Evolutionary conservation across 2,329 filamentous ascomycete genomes (phyloP).

Genomic region (Penicillium sp.): DNA sequence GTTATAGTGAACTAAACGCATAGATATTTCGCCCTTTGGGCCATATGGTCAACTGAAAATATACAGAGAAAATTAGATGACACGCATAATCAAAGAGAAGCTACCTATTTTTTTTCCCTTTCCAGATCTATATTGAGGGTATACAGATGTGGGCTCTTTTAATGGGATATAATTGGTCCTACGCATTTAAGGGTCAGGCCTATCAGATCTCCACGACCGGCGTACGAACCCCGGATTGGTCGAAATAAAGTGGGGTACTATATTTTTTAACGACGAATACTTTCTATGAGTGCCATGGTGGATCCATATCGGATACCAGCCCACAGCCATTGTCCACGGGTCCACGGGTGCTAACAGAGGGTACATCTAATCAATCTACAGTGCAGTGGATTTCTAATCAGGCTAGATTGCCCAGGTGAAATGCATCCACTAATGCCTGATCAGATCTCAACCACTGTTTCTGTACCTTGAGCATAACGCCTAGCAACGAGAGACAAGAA

Average conservation of each 20-base stretch:
- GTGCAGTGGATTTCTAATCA: neutral
- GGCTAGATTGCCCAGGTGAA: neutral
- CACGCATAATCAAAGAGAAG: conserved; percentile 80
- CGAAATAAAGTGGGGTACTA: neutral
- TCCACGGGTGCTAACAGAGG: neutral
- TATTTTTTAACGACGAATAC: neutral
- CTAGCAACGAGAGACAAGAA: no score
- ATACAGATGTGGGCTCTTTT: neutral
- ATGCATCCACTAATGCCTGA: neutral
- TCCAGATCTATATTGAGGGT: neutral
- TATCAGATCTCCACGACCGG: neutral
- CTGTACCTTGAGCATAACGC: no score
- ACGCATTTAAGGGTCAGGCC: neutral
- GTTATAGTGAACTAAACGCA: neutral
- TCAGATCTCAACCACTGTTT: neutral
- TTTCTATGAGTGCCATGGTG: neutral
- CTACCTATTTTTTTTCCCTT: conserved; percentile 36
- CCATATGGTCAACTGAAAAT: conserved; percentile 64
- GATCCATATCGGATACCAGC: neutral
- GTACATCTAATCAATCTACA: neutral
- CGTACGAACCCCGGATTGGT: neutral
- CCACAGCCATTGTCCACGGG: neutral
- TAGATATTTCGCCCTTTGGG: conserved; percentile 36
- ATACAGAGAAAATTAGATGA: conserved; percentile 85
- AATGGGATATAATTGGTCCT: neutral